Percentiles rank a stretch among this genome's conserved stretches.
phyloP scores from a whole-genome alignment of 2,329 filamentous ascomycete species.

The Teratosphaeriaceae sp. region DNA sequence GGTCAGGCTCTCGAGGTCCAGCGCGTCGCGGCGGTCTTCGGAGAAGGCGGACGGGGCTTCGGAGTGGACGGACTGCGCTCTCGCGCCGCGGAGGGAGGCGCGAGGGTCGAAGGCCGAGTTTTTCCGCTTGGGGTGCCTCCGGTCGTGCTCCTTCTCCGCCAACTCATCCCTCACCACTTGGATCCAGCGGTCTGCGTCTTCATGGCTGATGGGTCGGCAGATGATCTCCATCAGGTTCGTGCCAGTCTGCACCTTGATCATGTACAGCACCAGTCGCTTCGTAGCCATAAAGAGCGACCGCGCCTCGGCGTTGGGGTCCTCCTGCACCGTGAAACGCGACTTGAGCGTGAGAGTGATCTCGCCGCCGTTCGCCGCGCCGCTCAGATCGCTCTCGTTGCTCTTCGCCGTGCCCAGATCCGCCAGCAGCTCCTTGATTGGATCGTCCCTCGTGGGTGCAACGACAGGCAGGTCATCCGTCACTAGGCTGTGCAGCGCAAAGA shows the following conservation, averaged over 20 bases:
- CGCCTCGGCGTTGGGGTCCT: constrained; percentile 83
- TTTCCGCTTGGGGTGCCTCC: constrained; percentile 15
- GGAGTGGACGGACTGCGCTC: constrained; percentile 33
- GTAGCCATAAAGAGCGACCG: constrained; percentile 97
- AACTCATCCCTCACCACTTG: constrained; percentile 77
- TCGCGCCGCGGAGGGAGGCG: constrained; percentile 22
- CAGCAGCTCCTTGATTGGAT: constrained; percentile 83
- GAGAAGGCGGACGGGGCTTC: constrained; percentile 32
- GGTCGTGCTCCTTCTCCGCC: constrained; percentile 34
- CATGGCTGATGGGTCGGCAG: constrained; percentile 75
- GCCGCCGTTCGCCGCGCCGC: constrained; percentile 25
- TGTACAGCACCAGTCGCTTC: constrained; percentile 93
- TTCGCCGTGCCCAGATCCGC: constrained; percentile 93
- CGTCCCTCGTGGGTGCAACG: constrained; percentile 75
- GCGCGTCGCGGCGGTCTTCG: constrained; percentile 44
- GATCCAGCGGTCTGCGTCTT: constrained; percentile 88
- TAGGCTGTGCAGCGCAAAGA: constrained; percentile 91
- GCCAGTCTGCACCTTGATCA: constrained; percentile 92
- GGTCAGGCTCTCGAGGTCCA: constrained; percentile 82
- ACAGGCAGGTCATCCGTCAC: constrained; percentile 70
- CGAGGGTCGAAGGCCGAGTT: constrained; percentile 26
- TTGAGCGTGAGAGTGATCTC: constrained; percentile 31
- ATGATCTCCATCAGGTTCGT: constrained; percentile 91
- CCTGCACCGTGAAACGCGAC: constrained; percentile 29
- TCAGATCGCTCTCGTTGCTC: constrained; percentile 78